Percentiles rank a stretch among this genome's conserved stretches.
phyloP scores from a whole-genome alignment of 495 filamentous ascomycete species.

The Ramalina intermedia region DNA sequence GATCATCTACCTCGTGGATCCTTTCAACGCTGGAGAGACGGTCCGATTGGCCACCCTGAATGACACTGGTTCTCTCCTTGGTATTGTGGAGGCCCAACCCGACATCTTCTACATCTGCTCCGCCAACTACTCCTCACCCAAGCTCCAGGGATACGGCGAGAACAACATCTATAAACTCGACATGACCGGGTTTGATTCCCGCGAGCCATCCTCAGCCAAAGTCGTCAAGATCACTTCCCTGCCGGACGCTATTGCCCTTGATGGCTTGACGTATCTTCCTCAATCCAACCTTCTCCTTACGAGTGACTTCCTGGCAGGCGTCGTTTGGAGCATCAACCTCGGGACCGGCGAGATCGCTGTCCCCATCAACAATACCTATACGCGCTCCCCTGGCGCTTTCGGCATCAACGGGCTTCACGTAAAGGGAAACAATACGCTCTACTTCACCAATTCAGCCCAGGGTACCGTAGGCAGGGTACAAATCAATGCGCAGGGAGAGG shows the following conservation, averaged over 20 bases:
- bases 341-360: background rate
- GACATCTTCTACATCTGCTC: constrained; percentile 3
- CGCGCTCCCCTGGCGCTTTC: background rate
- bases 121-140: background rate
- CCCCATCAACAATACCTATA: background rate
- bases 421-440: background rate
- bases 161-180: background rate
- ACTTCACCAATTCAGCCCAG: constrained; percentile 5
- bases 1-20: constrained; percentile 1
- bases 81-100: constrained; percentile 1
- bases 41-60: background rate
- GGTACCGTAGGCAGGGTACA: constrained; percentile 1
- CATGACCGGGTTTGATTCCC: background rate
- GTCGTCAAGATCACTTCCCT: background rate
- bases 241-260: background rate
- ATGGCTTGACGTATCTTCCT: constrained; percentile 2
- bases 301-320: background rate
- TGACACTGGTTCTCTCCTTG: background rate
- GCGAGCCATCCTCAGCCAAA: background rate
- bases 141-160: background rate
- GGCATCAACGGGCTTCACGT: background rate
- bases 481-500: background rate
- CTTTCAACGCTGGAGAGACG: background rate
- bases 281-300: background rate
- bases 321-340: background rate